These are phyloP conservation scores for Microstroma glucosiphilum DNA, from an alignment of 1,284 basidiomycete species.

Conservation along the genomic window DNA sequence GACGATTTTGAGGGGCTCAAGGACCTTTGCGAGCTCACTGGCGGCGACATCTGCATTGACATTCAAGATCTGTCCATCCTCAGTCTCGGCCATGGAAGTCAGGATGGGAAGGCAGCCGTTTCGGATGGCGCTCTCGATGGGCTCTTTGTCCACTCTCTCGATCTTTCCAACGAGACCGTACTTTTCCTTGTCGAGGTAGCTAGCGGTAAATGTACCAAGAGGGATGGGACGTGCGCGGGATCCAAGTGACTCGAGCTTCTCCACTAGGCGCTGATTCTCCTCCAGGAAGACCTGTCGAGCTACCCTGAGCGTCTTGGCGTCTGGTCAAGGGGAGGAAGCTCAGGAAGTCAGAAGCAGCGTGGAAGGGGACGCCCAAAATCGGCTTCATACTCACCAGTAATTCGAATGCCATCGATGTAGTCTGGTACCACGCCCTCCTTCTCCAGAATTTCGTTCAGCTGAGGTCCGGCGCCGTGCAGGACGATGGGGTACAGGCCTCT, in stretches of 20 bases:
- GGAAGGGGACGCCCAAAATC: not conserved
- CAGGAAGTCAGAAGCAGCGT: conserved; percentile 7
- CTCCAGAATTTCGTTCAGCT: conserved; percentile 50
- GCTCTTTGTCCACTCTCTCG: conserved; percentile 50
- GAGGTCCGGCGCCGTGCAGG: conserved; percentile 49
- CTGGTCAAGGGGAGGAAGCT: conserved; percentile 9
- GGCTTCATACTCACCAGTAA: conserved; percentile 27
- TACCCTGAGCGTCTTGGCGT: conserved; percentile 48
- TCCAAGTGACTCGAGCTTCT: conserved; percentile 50
- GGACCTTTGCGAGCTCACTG: conserved; percentile 48
- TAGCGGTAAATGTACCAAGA: conserved; percentile 46
- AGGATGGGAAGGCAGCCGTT: conserved; percentile 50
- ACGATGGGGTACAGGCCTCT: conserved; percentile 49
- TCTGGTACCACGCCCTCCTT: conserved; percentile 49
- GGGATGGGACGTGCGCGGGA: conserved; percentile 49
- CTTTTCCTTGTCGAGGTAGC: conserved; percentile 50
- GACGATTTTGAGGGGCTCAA: conserved; percentile 73
- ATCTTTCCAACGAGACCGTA: conserved; percentile 51
- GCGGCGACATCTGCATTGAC: conserved; percentile 51
- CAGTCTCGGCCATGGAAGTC: conserved; percentile 45
- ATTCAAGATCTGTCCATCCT: conserved; percentile 50
- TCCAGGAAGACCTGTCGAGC: conserved; percentile 49
- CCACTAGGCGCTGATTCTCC: conserved; percentile 48
- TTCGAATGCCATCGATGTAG: conserved; percentile 51
- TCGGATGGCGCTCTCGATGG: conserved; percentile 50